A percentile compares a stretch with the other conserved stretches of the same genome.
Evolutionary conservation across 257 asterid genomes (phyloP).

Genomic region (Plantago ovata): DNA sequence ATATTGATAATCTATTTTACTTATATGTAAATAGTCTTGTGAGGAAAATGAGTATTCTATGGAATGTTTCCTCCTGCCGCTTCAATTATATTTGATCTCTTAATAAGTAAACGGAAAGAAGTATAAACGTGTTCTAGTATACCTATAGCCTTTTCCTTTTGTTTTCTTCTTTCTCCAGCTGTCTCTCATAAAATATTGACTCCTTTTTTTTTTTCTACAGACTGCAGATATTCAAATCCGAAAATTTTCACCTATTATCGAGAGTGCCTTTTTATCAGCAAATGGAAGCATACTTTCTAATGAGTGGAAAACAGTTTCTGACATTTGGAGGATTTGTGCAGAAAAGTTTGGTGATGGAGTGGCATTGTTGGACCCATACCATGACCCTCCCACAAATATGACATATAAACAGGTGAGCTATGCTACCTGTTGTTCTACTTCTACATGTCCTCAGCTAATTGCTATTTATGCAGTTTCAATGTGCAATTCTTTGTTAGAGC

Average conservation of each 20-base stretch:
- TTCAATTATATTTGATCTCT: conserved; percentile 4
- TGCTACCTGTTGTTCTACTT: conserved; percentile 3
- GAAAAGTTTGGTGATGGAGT: conserved; percentile 69
- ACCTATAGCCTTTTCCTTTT: background rate
- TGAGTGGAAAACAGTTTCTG: conserved; percentile 79
- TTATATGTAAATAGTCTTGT: background rate
- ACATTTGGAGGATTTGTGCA: conserved; percentile 83
- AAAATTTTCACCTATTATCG: conserved; percentile 70
- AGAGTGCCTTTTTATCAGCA: conserved; percentile 40
- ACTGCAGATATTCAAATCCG: conserved; percentile 45
- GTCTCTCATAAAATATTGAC: background rate
- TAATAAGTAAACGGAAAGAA: conserved; percentile 5
- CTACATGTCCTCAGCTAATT: conserved; percentile 4
- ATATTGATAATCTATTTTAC: background rate
- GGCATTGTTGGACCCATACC: conserved; percentile 83
- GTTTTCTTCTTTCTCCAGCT: too few relatives aligned
- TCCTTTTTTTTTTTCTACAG: conserved; percentile 26
- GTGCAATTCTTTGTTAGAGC: background rate
- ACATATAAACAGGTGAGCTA: conserved; percentile 67
- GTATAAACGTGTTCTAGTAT: background rate
- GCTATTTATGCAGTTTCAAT: conserved; percentile 2
- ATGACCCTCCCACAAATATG: conserved; percentile 74
- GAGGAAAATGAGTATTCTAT: background rate
- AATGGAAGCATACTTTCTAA: conserved; percentile 39
- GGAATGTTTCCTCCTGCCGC: background rate